A percentile compares a stretch with the other conserved stretches of the same genome.
Conservation (phyloP, 495 filamentous ascomycete genomes). For the Halenospora varia region DNA sequence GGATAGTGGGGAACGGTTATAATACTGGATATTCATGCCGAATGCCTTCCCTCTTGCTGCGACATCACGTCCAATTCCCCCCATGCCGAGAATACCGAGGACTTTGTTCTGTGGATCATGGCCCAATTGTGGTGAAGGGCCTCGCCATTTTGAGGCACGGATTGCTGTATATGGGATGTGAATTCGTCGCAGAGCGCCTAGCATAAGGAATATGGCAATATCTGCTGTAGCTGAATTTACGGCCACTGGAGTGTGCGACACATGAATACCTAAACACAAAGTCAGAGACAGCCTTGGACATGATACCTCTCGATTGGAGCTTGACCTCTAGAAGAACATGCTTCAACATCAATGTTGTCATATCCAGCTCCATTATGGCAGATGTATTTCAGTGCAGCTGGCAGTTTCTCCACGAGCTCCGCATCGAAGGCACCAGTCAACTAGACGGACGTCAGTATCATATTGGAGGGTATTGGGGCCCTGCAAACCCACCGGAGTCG, state of each 20-base stretch:
- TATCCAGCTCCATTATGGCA: constrained; percentile 87
- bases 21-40: constrained; percentile 65
- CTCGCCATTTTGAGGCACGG: constrained; percentile 54
- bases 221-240: constrained; percentile 72
- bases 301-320: neutral
- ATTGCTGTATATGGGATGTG: constrained; percentile 60
- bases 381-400: constrained; percentile 67
- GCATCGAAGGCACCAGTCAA: constrained; percentile 56
- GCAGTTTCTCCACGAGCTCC: constrained; percentile 56
- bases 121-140: constrained; percentile 31
- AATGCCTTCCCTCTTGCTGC: constrained; percentile 45
- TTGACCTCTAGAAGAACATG: constrained; percentile 56
- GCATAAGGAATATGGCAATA: constrained; percentile 65
- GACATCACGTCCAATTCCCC: constrained; percentile 68
- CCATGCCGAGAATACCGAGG: constrained; percentile 83
- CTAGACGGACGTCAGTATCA: constrained; percentile 26
- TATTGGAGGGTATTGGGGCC: neutral
- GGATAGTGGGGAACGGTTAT: constrained; percentile 52
- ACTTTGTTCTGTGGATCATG: constrained; percentile 62
- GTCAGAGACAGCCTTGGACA: constrained; percentile 1
- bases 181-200: constrained; percentile 63
- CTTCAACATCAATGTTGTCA: constrained; percentile 71
- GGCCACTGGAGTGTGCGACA: constrained; percentile 64
- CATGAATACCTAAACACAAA: constrained; percentile 44
- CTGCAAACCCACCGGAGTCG: constrained; percentile 42